phyloP scores from a whole-genome alignment of 768 basidiomycete genomes.

The Russula sp. region DNA sequence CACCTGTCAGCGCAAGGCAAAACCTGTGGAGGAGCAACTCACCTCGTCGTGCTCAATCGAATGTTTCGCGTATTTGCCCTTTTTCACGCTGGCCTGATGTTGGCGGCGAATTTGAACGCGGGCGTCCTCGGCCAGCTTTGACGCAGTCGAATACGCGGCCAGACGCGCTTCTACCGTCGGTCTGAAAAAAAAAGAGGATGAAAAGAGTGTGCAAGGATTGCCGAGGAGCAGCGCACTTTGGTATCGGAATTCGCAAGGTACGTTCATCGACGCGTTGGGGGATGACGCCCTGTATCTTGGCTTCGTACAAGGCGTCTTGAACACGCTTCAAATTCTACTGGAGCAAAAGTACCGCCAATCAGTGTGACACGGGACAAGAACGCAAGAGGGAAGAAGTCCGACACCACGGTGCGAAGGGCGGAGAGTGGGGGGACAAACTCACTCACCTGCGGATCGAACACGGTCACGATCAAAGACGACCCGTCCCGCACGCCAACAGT shows the following conservation, averaged over 20 bases:
- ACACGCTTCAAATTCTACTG: constrained; percentile 70
- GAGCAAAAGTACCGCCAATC: constrained; percentile 11
- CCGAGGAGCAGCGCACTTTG: constrained; percentile 45
- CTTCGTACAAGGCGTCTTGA: constrained; percentile 70
- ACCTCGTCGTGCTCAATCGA: constrained; percentile 70
- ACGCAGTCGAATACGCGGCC: constrained; percentile 47
- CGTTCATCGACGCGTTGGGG: constrained; percentile 66
- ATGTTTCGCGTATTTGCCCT: constrained; percentile 61
- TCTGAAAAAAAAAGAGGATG: constrained; percentile 33
- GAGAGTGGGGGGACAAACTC: not conserved
- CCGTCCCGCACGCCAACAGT: constrained; percentile 81
- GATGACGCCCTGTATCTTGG: constrained; percentile 63
- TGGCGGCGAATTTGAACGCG: constrained; percentile 70
- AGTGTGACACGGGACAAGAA: not conserved
- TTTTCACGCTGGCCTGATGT: constrained; percentile 61
- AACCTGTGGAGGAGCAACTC: constrained; percentile 23
- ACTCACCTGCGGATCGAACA: constrained; percentile 74
- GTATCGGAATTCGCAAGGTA: constrained; percentile 75
- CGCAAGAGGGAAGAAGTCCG: not conserved
- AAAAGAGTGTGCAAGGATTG: not conserved
- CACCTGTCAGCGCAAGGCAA: not conserved
- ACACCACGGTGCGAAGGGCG: not conserved
- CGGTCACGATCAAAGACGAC: constrained; percentile 60
- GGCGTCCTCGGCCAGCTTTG: constrained; percentile 66
- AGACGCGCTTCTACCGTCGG: constrained; percentile 71